Percentiles rank a stretch among this genome's conserved stretches.
These are phyloP conservation scores for Ophiostoma quercus DNA, from an alignment of 2,329 filamentous ascomycete species.

Conservation along the genomic window DNA sequence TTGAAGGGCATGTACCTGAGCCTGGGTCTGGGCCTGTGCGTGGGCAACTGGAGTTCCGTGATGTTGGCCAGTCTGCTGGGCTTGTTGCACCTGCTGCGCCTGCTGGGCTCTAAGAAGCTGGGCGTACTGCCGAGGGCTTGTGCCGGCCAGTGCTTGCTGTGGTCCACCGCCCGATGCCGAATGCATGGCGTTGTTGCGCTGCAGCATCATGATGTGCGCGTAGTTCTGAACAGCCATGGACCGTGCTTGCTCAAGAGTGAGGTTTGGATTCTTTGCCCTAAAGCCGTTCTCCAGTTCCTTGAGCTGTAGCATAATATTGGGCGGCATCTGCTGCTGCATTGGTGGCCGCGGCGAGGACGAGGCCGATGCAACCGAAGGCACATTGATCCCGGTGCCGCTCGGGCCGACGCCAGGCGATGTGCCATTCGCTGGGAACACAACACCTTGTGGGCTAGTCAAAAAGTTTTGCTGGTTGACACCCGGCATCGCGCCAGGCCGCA, in stretches of 20 bases:
- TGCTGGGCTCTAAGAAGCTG: slow-evolving; percentile 55
- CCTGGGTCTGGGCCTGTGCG: slow-evolving; percentile 38
- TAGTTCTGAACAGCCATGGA: slow-evolving; percentile 50
- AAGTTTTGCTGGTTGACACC: slow-evolving; percentile 50
- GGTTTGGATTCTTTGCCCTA: slow-evolving; percentile 46
- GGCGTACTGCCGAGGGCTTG: slow-evolving; percentile 56
- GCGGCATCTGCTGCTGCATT: slow-evolving; percentile 42
- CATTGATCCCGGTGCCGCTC: slow-evolving; percentile 42
- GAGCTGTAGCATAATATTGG: slow-evolving; percentile 46
- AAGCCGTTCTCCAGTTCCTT: slow-evolving; percentile 50
- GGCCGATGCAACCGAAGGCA: slow-evolving; percentile 39
- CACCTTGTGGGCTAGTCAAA: slow-evolving; percentile 48
- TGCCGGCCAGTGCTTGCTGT: slow-evolving; percentile 44
- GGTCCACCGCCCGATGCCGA: slow-evolving; percentile 48
- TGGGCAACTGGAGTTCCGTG: slow-evolving; percentile 40
- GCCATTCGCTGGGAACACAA: slow-evolving; percentile 45
- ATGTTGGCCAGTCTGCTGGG: slow-evolving; percentile 23
- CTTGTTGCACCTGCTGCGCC: slow-evolving; percentile 38
- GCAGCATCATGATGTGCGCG: slow-evolving; percentile 44
- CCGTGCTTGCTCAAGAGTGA: slow-evolving; percentile 46
- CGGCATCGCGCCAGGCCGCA: slow-evolving; percentile 37
- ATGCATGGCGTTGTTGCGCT: slow-evolving; percentile 49
- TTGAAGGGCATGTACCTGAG: slow-evolving; percentile 33
- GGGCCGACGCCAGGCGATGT: slow-evolving; percentile 41
- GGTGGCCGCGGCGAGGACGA: slow-evolving; percentile 41